Evolutionary conservation across 2,329 filamentous ascomycete species (phyloP).

Genomic region (Parafenestella ontariensis): DNA sequence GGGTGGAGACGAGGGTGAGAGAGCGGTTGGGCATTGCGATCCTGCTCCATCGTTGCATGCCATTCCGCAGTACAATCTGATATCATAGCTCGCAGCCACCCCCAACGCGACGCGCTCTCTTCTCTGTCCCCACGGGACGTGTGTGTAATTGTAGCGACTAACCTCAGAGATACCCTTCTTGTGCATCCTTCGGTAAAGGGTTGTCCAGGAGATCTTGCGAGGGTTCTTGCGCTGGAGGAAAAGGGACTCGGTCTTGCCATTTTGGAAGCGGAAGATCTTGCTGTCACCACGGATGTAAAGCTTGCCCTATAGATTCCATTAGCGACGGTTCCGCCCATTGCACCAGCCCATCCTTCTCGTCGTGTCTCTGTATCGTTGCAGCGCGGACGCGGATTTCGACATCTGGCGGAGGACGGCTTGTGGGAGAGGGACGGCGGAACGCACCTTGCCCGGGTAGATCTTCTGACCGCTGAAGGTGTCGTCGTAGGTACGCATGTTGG

Average conservation of each 20-base stretch:
- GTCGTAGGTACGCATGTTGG: constrained; percentile 79
- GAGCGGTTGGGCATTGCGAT: neutral
- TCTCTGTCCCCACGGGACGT: constrained; percentile 1
- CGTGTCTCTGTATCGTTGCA: constrained; percentile 19
- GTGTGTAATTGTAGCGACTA: constrained; percentile 49
- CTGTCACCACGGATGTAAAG: constrained; percentile 99
- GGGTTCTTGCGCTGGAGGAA: constrained; percentile 99
- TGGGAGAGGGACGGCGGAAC: constrained; percentile 39
- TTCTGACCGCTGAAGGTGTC: constrained; percentile 78
- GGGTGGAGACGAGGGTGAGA: neutral
- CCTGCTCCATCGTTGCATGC: neutral
- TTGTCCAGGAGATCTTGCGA: constrained; percentile 98
- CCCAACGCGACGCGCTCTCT: constrained; percentile 5
- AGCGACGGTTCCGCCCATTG: constrained; percentile 30
- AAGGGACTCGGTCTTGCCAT: constrained; percentile 99
- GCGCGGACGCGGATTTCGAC: constrained; percentile 33
- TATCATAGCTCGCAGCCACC: constrained; percentile 28
- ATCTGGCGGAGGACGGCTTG: constrained; percentile 16
- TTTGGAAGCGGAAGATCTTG: constrained; percentile 99
- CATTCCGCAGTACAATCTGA: constrained; percentile 15
- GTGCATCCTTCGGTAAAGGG: constrained; percentile 97
- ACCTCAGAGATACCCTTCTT: constrained; percentile 99
- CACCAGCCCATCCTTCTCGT: constrained; percentile 13
- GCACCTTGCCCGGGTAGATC: constrained; percentile 82
- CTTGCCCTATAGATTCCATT: constrained; percentile 76